Evolutionary conservation across 139 green algal species (phyloP).

Genomic region (Coccomyxa sp.): DNA sequence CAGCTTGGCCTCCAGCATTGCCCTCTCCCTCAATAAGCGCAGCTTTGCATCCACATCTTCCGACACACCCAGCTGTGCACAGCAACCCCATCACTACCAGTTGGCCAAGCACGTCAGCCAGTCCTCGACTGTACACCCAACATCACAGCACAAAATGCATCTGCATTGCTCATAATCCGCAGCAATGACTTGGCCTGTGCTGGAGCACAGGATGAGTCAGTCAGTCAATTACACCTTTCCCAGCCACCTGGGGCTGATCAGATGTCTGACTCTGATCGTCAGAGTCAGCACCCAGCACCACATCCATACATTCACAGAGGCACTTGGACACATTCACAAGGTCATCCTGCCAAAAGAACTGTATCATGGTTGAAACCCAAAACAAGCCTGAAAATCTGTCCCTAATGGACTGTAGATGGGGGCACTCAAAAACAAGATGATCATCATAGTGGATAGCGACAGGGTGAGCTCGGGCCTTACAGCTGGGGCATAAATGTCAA

Average conservation of each 20-base stretch:
- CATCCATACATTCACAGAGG: too few relatives aligned
- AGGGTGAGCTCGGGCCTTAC: conserved; percentile 16
- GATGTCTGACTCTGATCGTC: too few relatives aligned
- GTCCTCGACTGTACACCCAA: not conserved
- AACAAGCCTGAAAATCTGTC: too few relatives aligned
- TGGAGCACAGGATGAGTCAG: too few relatives aligned
- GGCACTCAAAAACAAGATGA: not conserved
- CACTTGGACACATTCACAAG: too few relatives aligned
- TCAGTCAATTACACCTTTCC: too few relatives aligned
- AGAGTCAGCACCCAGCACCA: too few relatives aligned
- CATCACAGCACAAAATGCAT: not conserved
- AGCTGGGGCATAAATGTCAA: conserved; percentile 61
- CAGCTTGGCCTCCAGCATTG: conserved; percentile 54
- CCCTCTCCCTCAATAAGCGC: conserved; percentile 33
- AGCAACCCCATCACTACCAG: not conserved
- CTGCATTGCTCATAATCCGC: not conserved
- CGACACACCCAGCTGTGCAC: conserved; percentile 18
- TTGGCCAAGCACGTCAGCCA: not conserved
- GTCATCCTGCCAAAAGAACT: too few relatives aligned
- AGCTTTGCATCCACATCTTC: conserved; percentile 44
- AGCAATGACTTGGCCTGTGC: not conserved
- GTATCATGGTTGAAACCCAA: too few relatives aligned
- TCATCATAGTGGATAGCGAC: not conserved
- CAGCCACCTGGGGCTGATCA: too few relatives aligned
- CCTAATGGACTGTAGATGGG: too few relatives aligned